Evolutionary conservation across 805 yeast genomes (phyloP).

Genomic region (Kuraishia floccosa): DNA sequence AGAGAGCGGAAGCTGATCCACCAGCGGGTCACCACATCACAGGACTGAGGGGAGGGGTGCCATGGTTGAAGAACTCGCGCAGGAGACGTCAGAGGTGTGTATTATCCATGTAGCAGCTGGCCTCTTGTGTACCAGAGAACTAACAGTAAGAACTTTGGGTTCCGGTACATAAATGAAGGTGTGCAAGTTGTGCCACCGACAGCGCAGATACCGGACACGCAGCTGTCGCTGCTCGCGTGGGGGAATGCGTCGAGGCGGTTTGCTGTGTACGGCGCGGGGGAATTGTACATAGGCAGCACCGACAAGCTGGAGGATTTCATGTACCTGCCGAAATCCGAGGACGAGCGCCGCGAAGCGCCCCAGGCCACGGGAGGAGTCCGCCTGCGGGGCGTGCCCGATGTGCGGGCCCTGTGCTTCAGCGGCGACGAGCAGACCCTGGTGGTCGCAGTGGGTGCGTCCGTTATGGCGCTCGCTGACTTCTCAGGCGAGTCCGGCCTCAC

Average conservation of each 20-base stretch:
- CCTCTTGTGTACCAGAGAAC: not conserved
- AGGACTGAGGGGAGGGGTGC: too few relatives aligned
- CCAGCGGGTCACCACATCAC: too few relatives aligned
- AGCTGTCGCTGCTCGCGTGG: conserved; percentile 1
- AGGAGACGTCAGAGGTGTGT: conserved; percentile 1
- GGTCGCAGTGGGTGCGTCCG: conserved; percentile 1
- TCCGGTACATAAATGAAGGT: conserved; percentile 11
- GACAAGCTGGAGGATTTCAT: not conserved
- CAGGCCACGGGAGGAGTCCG: too few relatives aligned
- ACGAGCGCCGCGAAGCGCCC: too few relatives aligned
- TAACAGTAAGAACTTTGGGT: conserved; percentile 14
- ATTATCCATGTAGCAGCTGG: not conserved
- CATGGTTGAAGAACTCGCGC: not conserved
- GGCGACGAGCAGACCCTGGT: conserved; percentile 1
- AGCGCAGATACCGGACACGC: not conserved
- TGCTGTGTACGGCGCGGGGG: not conserved
- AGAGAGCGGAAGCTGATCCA: too few relatives aligned
- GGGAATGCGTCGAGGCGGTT: not conserved
- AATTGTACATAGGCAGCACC: not conserved
- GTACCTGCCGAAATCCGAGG: not conserved
- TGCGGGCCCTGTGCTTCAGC: not conserved
- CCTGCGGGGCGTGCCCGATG: too few relatives aligned
- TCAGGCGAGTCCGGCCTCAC: not conserved
- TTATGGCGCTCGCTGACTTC: not conserved
- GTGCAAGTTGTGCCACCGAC: conserved; percentile 12